These are phyloP conservation scores for Colletotrichum destructivum DNA, from an alignment of 2,329 filamentous ascomycete genomes.

Conservation along the genomic window DNA sequence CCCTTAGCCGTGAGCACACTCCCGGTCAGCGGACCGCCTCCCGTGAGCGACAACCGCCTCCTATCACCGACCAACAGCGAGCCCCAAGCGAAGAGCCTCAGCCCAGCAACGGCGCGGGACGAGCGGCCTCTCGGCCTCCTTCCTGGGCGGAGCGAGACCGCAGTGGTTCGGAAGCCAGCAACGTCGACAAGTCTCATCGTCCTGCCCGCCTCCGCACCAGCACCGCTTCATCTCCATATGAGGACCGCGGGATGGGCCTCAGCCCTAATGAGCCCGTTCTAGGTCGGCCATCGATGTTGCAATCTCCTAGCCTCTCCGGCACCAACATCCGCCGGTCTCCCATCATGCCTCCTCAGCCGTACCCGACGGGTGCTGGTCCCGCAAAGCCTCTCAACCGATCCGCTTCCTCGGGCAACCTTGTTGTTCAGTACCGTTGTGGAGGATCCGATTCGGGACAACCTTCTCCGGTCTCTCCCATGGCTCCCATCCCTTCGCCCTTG, in stretches of 20 bases:
- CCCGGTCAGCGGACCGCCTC: constrained; percentile 56
- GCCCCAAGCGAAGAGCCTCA: constrained; percentile 59
- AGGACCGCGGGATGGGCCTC: constrained; percentile 35
- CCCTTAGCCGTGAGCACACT: constrained; percentile 47
- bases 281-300: constrained; percentile 53
- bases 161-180: constrained; percentile 70
- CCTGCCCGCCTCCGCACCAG: constrained; percentile 49
- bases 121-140: constrained; percentile 47
- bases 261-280: constrained; percentile 35
- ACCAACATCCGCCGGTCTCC: constrained; percentile 64
- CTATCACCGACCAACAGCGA: constrained; percentile 61
- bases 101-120: constrained; percentile 49
- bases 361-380: constrained; percentile 47
- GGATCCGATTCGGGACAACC: constrained; percentile 58
- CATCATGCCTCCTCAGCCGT: constrained; percentile 62
- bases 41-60: constrained; percentile 62
- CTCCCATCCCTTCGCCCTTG: constrained; percentile 52
- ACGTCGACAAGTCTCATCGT: constrained; percentile 57
- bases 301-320: constrained; percentile 64
- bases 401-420: constrained; percentile 52
- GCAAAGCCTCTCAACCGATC: constrained; percentile 47
- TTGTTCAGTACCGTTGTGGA: constrained; percentile 49
- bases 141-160: constrained; percentile 63
- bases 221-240: constrained; percentile 43
- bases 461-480: constrained; percentile 62